Evolutionary conservation across 2,329 filamentous ascomycete species (phyloP), one percentile per base, ranked within the genome.

Genomic region (Fusarium scirpi): DNA sequence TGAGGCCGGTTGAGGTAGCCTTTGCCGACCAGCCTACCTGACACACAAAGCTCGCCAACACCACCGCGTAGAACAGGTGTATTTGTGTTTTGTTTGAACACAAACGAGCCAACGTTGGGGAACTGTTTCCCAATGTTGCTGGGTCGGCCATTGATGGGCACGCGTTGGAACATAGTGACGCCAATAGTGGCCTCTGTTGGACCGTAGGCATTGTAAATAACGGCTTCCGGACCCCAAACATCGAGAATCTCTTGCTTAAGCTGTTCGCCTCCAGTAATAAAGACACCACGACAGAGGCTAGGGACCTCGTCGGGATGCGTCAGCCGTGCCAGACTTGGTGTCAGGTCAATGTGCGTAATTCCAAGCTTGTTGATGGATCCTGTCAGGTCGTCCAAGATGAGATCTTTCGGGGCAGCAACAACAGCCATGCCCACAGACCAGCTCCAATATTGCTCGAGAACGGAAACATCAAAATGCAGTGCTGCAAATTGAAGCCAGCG

Each of bases 131-230:
- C 94, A 71, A 98, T 98, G 74, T 98, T 98, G 13, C 93, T 92
- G 0, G 94, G 89, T 30, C 94, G 91, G 1, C 93, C 94, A 69
- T 92, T 92, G 22, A 83, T 80, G 0, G 93, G 92, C 10, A 97
- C 93, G 34, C 92, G 87, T n/a, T 91, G 90, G 73, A 92, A 94
- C 86, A 96, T 97, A 0, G 94, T 97, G 38, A 94, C 92, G 8
- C 94, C 94, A 69, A 98, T 98, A 0, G 94, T 98, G 1, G 93
- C 92, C 78, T 98, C 95, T 0, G 94, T 98, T 2, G 94, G 95
- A 0, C 94, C 94, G 70, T 97, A 94, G 5, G 94, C 94, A 74
- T 98, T 98, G 82, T 97, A 95, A 16, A 98, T 94, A 45, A 94
- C 93, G 3, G 86, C 86, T 60, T 90, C 86, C 1, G 90, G 86